Evolutionary conservation across 768 basidiomycete genomes (phyloP).

Genomic region (Piloderma croceum): DNA sequence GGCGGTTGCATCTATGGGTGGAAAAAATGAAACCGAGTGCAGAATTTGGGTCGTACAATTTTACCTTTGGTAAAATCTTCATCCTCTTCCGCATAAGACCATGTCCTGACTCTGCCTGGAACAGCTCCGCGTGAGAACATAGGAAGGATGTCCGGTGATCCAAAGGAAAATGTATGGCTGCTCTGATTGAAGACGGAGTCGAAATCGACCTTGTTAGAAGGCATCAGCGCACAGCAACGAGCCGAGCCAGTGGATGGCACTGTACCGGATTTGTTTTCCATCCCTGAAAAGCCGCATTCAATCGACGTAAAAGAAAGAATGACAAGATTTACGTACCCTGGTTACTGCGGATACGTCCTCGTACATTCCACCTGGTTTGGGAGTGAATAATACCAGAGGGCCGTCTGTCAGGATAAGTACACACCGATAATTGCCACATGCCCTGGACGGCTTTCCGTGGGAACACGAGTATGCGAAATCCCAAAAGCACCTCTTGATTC

Average conservation of each 20-base stretch:
- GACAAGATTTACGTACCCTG: constrained; percentile 43
- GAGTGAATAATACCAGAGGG: background rate
- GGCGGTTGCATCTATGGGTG: constrained; percentile 57
- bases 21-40: background rate
- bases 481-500: constrained; percentile 72
- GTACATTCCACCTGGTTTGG: constrained; percentile 63
- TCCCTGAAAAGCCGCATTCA: constrained; percentile 43
- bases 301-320: constrained; percentile 9
- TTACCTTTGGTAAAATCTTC: constrained; percentile 86
- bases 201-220: constrained; percentile 54
- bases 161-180: constrained; percentile 72
- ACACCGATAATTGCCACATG: constrained; percentile 83
- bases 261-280: constrained; percentile 84
- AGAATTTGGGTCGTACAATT: background rate
- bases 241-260: constrained; percentile 7
- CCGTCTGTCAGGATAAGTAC: constrained; percentile 5
- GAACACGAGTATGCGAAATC: constrained; percentile 79
- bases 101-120: constrained; percentile 63
- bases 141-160: constrained; percentile 82
- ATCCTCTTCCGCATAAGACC: constrained; percentile 70
- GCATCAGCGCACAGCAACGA: background rate
- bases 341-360: constrained; percentile 87
- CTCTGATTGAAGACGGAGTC: constrained; percentile 88
- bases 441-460: constrained; percentile 83
- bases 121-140: constrained; percentile 79